Evolutionary conservation across 805 yeast genomes (phyloP), one percentile per base, ranked within the genome.

Genomic region (Clavispora santaluciae): DNA sequence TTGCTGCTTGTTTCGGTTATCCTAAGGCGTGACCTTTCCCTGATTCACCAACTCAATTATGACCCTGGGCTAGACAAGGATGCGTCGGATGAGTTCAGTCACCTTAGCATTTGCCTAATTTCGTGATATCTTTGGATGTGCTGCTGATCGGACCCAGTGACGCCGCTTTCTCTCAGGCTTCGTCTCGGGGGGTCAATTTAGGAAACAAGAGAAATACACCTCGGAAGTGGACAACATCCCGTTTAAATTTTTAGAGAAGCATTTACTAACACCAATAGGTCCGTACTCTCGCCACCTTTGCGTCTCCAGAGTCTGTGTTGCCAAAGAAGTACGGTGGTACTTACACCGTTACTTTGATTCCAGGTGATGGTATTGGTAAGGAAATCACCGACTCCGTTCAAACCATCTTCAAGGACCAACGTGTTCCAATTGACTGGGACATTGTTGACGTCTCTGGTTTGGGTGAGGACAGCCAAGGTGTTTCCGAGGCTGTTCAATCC

Each of bases 321-420:
- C 95, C 95, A 58, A 87, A 87, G 73, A 85, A 86, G 70, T 89
- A 87, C 71, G 98, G 98, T 55, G 96, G 96, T 48, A 83, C 83
- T 63, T 90, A 79, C 76, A 86, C 91, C 39, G 96, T 93, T 43
- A 91, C 99, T 38, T 76, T 91, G 64, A 83, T 91, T 55, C 98
- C 98, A 44, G 96, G 99, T 70, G 99, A 91, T 63, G 98, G 98
- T 78, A 85, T 90, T 53, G 99, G 99, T 67, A 83, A 83, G 61
- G 96, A 90, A 73, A 86, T 90, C 63, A 84, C 98, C 44, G 91
- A 86, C 65, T 85, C 97, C 20, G 99, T 91, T 46, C 82, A 85
- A 66, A 79, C 87, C 53, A 86, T 91, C 63, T 91, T 91, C 76
- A 77, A 81, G 61, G 79, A 87, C 48, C 89, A 86, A 68, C 80